Evolutionary conservation across 352 stramenopile genomes (phyloP).

Genomic region (Phytopythium boreale): DNA sequence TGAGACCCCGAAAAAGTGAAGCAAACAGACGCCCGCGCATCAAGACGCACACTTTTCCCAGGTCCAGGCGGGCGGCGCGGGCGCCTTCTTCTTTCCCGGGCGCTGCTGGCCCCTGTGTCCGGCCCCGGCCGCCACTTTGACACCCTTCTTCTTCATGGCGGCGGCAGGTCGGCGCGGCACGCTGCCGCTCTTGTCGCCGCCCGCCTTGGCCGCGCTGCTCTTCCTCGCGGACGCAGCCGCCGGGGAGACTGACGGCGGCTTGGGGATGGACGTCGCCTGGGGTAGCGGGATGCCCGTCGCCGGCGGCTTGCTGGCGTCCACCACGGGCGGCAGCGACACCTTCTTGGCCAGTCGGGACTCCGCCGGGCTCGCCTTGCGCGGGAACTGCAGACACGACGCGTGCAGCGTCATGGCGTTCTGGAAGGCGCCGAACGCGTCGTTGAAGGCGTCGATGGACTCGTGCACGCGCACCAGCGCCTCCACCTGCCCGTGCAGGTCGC

Average conservation of each 20-base stretch:
- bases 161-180: conserved; percentile 8
- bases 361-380: conserved; percentile 14
- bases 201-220: conserved; percentile 8
- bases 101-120: conserved; percentile 7
- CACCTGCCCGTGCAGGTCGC: conserved; percentile 63
- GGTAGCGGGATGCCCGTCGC: conserved; percentile 39
- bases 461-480: conserved; percentile 63
- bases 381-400: conserved; percentile 69
- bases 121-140: conserved; percentile 4
- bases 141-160: conserved; percentile 15
- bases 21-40: background rate
- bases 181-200: background rate
- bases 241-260: conserved; percentile 5
- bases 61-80: conserved; percentile 51
- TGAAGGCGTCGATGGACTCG: conserved; percentile 73
- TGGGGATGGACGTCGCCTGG: conserved; percentile 6
- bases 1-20: background rate
- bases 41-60: conserved; percentile 71
- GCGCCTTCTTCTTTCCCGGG: conserved; percentile 29
- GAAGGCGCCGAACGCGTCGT: conserved; percentile 68
- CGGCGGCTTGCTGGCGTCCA: conserved; percentile 11
- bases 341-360: background rate
- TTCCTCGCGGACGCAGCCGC: conserved; percentile 3
- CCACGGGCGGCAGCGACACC: conserved; percentile 18
- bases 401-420: conserved; percentile 76